Base-by-base conservation (phyloP, 169 alveolate genomes). In the Plasmodium inui region DNA sequence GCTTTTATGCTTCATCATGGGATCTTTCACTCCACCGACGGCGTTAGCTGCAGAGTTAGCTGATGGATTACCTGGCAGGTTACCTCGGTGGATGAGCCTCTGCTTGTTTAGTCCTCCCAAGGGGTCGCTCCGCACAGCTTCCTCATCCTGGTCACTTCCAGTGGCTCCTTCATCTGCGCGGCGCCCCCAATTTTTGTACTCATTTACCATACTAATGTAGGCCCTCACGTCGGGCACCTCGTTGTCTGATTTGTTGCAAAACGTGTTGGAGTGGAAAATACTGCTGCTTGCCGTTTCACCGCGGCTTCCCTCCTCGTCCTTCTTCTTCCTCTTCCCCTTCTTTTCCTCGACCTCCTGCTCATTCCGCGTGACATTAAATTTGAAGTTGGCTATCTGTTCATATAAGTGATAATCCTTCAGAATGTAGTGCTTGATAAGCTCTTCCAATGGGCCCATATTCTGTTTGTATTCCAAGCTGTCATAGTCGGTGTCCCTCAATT, bases 381-480 rank as follows among this genome's bases (percentile, higher is more conserved):
- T 81, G 78, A 91, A 81, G 41, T 82, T 91, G 26, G 92, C 84
- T 53, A 91, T 81, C 44, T 82, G 83, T 46, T 91, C 95, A 71
- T 91, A 91, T 70, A 91, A 82, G 83, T 91, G 57, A 55, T 91
- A 91, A 39, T 91, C 95, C 57, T 82, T 91, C 53, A 82, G 57
- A 67, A 91, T 82, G 70, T 81, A 50, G 55, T 82, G 80, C 41
- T 91, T 91, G 12, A 91, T 70, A 26, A 91, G 44, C 53, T 71
- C 92, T 6, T 91, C 95, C 41, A 91, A 2, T 28, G 95, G 95
- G 37, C 95, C 95, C 55, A 91, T 67, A 41, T 91, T 72, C 50
- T 82, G 72, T 34, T 91, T 91, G 61, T 91, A 91, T 46, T 91
- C 95, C 78, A 82, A 37, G 53, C 95, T 50, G 57, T 91, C 95